Conservation (phyloP, 106 monocot genomes). For the Gastrodia elata region DNA sequence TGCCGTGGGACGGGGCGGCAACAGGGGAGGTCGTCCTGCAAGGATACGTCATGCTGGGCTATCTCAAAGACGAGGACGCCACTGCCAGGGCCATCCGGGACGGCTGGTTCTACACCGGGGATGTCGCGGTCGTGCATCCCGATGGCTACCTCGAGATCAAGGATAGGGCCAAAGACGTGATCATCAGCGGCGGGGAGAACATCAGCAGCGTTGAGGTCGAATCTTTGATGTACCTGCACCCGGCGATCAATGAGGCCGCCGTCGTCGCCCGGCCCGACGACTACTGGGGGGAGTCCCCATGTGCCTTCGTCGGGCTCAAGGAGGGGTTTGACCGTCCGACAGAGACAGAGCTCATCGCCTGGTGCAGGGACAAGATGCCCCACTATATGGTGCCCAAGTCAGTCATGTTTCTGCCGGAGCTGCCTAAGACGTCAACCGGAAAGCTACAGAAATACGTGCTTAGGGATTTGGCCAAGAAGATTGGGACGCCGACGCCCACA, state of each 20-base stretch:
- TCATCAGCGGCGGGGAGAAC: conserved; percentile 33
- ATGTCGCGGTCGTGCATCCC: conserved; percentile 25
- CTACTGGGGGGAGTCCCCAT: conserved; percentile 38
- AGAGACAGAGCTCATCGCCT: conserved; percentile 33
- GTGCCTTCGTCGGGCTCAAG: conserved; percentile 44
- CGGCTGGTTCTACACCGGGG: conserved; percentile 29
- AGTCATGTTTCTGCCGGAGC: conserved; percentile 39
- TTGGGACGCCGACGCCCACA: conserved; percentile 11
- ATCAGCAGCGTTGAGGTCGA: conserved; percentile 52
- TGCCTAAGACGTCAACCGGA: conserved; percentile 63
- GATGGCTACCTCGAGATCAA: conserved; percentile 31
- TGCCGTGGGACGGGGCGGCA: conserved; percentile 22
- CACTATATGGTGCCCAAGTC: conserved; percentile 60
- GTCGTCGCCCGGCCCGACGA: conserved; percentile 24
- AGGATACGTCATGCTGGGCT: conserved; percentile 2
- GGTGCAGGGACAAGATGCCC: conserved; percentile 50
- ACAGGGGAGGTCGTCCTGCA: conserved; percentile 10
- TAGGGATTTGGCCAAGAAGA: conserved; percentile 24
- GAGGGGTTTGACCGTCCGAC: neutral
- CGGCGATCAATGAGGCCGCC: conserved; percentile 19
- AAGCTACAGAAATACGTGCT: conserved; percentile 49
- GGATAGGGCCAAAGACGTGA: conserved; percentile 26
- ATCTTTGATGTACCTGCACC: conserved; percentile 20
- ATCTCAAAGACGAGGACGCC: conserved; percentile 5
- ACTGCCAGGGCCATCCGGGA: conserved; percentile 2